Evolutionary conservation across 306 rosid genomes (phyloP), one percentile per base, ranked within the genome.

Genomic region (Medicago lupulina): DNA sequence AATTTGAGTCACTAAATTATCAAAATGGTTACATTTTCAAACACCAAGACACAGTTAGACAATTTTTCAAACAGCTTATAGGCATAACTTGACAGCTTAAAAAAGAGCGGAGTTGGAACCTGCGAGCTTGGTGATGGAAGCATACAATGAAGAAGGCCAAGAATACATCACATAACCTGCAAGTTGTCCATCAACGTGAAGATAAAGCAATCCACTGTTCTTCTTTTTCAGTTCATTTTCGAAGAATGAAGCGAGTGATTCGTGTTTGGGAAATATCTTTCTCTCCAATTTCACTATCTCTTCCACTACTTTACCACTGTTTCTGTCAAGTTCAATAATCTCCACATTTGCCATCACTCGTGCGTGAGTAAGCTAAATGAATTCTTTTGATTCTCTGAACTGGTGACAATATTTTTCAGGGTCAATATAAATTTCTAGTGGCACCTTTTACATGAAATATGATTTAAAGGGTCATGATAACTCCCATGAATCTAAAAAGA

Each of bases 111-210:
- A 68, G 61, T 15, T 59, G 41, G 53, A 68, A 93, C 97, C 98
- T 91, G 97, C 97, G 31, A 93, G 96, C 83, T 93, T 91, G 59
- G 97, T 84, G 92, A 93, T 81, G 0, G 84, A 82, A 67, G 96
- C 97, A 81, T 10, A 86, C 69, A 91, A 70, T 51, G 98, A 91
- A 82, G 96, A 91, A 73, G 97, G 93, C 94, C 92, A 87, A 12
- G 96, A 89, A 71, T 82, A 91, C 97, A 94, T 90, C 81, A 79
- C 90, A 75, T 91, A 94, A 81, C 88, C 97, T 4, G 79, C 87
- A 71, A 94, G 85, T 76, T 87, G 76, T 8, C 84, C 90, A 69
- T 87, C 83, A 0, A 78, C 51, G 6, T 83, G 85, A 51, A 86
- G 53, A 76, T 87, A 94, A 68, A 91, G 92, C 92, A 91, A 76